Evolutionary conservation across 2,329 filamentous ascomycete genomes (phyloP).

Genomic region (Colletotrichum nymphaeae): DNA sequence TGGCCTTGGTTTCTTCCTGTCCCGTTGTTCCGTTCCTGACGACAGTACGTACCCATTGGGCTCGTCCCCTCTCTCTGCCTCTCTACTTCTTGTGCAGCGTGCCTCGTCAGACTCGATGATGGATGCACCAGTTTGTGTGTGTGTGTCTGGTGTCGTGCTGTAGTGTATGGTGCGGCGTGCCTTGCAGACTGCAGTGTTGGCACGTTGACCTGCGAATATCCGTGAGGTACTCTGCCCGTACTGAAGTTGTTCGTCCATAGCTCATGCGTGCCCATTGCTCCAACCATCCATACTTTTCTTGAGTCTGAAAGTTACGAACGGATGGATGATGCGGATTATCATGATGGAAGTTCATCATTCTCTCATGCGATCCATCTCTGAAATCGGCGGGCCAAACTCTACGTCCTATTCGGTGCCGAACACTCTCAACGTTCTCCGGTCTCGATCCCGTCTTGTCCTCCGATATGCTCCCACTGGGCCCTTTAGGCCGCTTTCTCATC

Average conservation of each 20-base stretch:
- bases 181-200: constrained; percentile 7
- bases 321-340: neutral
- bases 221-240: neutral
- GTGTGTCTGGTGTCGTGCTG: constrained; percentile 6
- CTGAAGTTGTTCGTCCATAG: neutral
- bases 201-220: neutral
- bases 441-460: neutral
- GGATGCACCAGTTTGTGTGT: neutral
- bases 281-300: neutral
- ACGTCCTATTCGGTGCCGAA: constrained; percentile 1
- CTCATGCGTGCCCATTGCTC: neutral
- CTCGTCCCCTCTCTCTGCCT: neutral
- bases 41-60: neutral
- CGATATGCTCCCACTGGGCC: neutral
- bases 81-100: neutral
- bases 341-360: neutral
- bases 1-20: constrained; percentile 9
- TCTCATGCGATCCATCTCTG: neutral
- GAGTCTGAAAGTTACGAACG: neutral
- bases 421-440: neutral
- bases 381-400: neutral
- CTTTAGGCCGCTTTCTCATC: neutral
- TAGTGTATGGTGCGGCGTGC: neutral
- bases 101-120: neutral
- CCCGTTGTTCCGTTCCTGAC: neutral